Base-by-base conservation (phyloP, 257 asterid genomes). In the Prunella vulgaris region DNA sequence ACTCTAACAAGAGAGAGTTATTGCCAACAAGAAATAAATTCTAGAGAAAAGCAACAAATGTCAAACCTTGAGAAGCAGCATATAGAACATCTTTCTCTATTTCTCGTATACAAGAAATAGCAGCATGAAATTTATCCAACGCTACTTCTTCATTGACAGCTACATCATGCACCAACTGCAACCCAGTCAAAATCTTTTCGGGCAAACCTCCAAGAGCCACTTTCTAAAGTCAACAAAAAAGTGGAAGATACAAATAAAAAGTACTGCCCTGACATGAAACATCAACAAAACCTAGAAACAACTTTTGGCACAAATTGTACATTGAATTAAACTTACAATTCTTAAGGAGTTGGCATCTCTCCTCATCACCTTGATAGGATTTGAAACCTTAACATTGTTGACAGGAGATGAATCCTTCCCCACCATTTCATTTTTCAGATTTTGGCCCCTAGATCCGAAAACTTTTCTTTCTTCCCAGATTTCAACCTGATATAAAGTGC, bases 391-490 rank as follows among this genome's bases (percentile, higher is more conserved):
- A 32, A 66, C 85, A 27, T 33, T 81, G 79, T 77, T 80, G 38
- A 59, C 78, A 24, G 88, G 79, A 24, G 85, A 57, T 60, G 89
- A 84, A 68, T 64, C 77, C 77, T 89, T 85, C 18, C 93, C 95
- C 76, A 83, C 48, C 64, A 93, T 56, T 76, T 88, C 93, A 81
- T 85, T 87, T 84, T 85, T 88, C 51, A 94, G 91, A 85, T 78
- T 86, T 81, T 86, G 96, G 66, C 96, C 93, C 81, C 94, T 84
- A 37, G 99, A 94, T 58, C 99, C 99, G 75, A 94, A 91, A 72
- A 94, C 97, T 80, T 91, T 94, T 68, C 99, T 83, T 52, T 91
- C 96, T 76, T 91, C 97, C 97, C 97, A 91, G 74, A 94, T 89
- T 64, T 78, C 87, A 82, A 94, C 92, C 99, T 94, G 81, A 71